Base-by-base conservation (phyloP, 2,329 filamentous ascomycete species). In the Dendryphion nanum region DNA sequence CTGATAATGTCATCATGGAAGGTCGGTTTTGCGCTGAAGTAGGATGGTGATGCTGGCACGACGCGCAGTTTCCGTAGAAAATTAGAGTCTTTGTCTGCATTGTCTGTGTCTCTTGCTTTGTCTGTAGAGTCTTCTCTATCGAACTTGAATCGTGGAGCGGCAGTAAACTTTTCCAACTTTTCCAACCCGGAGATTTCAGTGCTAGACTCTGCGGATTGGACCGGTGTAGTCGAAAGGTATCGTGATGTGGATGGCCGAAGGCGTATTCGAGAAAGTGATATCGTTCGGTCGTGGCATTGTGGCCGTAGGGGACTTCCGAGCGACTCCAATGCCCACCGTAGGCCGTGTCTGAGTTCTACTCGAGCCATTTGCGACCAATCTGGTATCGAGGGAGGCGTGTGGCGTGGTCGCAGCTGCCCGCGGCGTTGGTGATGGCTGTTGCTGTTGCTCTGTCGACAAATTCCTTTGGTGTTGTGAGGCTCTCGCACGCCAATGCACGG, bases 1-100 rank as follows among this genome's bases (percentile, higher is more conserved):
- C 75, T 71, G 50, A 97, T 78, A 53, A 86, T 80, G 57, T 86
- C 79, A 69, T 98, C 93, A 68, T 85, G 93, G 74, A 95, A 96
- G 38, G 78, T 75, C 2, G 90, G 86, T 44, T 84, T 84, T 36
- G 85, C 85, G 36, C 89, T 90, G 73, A 97, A 98, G 71, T 98
- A 98, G n/a, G 91, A 93, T 3, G 88, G 83, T 23, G 90, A 95
- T 18, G 78, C 77, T 15, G 93, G 93, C 23, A 96, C 73, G 16
- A 94, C 74, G 49, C 93, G 87, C 37, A 86, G 53, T 17, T 52
- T 61, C 32, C 50, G 43, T 29, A 72, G 53, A 3, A 61, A 30
- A 15, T 2, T 10, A 20, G 16, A 17, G 10, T 30, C 45, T 51
- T 53, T 8, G 42, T 18, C 10, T 28, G n/a, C 38, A 40, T 40